These are phyloP conservation scores for Rhododendron ferrugineum DNA, from an alignment of 148 eudicot genomes.

Conservation along the genomic window DNA sequence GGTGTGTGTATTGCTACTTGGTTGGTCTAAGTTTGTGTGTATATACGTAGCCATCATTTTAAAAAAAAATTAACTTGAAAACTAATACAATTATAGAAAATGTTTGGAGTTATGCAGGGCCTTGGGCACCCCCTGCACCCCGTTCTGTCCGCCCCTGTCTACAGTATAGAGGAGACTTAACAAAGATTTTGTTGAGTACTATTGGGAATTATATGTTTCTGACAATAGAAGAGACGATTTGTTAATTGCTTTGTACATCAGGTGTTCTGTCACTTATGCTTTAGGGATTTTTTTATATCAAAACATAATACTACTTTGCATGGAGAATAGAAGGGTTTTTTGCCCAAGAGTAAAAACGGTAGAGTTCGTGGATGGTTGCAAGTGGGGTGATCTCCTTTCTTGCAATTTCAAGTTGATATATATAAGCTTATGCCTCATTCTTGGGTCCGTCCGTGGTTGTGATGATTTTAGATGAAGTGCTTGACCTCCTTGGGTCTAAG, in stretches of 20 bases:
- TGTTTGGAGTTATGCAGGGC: too few relatives aligned
- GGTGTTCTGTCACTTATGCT: neutral
- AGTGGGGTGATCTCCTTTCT: neutral
- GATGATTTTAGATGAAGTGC: neutral
- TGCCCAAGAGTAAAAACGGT: neutral
- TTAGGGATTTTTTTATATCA: neutral
- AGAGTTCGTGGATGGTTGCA: neutral
- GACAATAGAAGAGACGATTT: neutral
- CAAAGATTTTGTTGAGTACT: neutral
- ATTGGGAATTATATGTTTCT: neutral
- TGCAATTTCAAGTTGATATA: neutral
- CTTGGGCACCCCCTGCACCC: too few relatives aligned
- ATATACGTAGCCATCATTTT: too few relatives aligned
- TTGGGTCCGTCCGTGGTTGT: neutral
- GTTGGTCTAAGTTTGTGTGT: too few relatives aligned
- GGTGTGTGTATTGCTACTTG: too few relatives aligned
- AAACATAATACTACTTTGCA: neutral
- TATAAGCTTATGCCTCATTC: too few relatives aligned
- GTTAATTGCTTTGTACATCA: neutral
- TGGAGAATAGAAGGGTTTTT: neutral
- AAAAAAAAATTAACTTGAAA: too few relatives aligned
- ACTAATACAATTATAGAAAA: too few relatives aligned
- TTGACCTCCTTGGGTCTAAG: neutral
- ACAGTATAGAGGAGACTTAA: neutral
- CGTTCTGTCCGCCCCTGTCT: neutral